phyloP scores from a whole-genome alignment of 257 asterid genomes.

The Petunia secreta region DNA sequence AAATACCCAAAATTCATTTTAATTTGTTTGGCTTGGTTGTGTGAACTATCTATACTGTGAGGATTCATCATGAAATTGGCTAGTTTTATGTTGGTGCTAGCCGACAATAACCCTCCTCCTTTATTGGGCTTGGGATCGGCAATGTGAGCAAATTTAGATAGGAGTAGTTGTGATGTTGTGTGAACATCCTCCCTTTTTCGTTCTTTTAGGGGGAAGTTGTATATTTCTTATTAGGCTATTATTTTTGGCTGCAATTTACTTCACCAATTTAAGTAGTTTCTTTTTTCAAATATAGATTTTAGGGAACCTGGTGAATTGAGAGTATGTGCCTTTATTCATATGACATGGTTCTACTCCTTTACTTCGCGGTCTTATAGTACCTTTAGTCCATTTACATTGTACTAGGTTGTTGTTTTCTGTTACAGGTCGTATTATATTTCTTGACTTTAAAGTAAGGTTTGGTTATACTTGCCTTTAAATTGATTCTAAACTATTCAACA shows the following conservation, averaged over 20 bases:
- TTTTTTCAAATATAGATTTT: not conserved
- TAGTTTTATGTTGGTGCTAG: too few species aligned
- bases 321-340: not conserved
- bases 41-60: not conserved
- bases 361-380: not conserved
- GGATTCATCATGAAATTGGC: too few species aligned
- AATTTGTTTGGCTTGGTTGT: not conserved
- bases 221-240: too few species aligned
- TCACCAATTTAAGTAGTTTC: not conserved
- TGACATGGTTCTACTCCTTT: not conserved
- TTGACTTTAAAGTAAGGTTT: constrained; percentile 19
- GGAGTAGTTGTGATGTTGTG: not conserved
- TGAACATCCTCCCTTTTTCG: not conserved
- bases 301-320: constrained; percentile 18
- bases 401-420: not conserved
- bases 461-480: constrained; percentile 26
- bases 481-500: constrained; percentile 37
- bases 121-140: too few species aligned
- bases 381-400: not conserved
- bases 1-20: not conserved
- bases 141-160: too few species aligned
- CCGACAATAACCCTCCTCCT: too few species aligned
- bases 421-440: not conserved
- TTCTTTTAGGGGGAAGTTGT: not conserved
- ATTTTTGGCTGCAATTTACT: not conserved